A percentile compares a stretch with the other conserved stretches of the same genome.
These are phyloP conservation scores for Chytridiales sp. DNA, from an alignment of 371 early-diverging fungal genomes.

Conservation along the genomic window DNA sequence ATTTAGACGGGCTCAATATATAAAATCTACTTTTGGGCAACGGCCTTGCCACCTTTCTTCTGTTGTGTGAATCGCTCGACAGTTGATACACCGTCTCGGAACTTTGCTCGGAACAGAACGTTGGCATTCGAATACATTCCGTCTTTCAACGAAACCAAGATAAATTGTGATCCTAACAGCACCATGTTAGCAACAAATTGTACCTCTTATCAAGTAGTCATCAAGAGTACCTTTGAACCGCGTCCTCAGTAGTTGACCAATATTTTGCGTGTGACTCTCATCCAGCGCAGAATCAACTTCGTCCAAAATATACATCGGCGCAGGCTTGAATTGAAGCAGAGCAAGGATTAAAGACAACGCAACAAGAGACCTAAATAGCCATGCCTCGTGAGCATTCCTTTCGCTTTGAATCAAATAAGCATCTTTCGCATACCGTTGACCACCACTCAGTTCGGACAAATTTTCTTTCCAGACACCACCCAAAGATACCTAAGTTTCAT, in stretches of 20 bases:
- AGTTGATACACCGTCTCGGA: slow-evolving; percentile 94
- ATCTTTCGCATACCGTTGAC: slow-evolving; percentile 92
- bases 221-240: slow-evolving; percentile 97
- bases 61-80: too few relatives aligned
- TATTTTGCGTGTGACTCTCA: slow-evolving; percentile 98
- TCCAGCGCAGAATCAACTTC: slow-evolving; percentile 99
- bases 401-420: not conserved
- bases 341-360: slow-evolving; percentile 97
- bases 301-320: slow-evolving; percentile 99
- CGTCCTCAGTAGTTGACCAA: slow-evolving; percentile 94
- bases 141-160: slow-evolving; percentile 99
- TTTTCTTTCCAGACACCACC: slow-evolving; percentile 98
- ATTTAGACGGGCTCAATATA: too few relatives aligned
- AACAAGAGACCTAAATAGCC: slow-evolving; percentile 70
- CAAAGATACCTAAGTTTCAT: too few relatives aligned
- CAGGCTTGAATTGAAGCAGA: slow-evolving; percentile 97
- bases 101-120: slow-evolving; percentile 93
- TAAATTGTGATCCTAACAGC: slow-evolving; percentile 99
- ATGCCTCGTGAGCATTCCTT: not conserved
- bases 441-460: slow-evolving; percentile 97
- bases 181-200: too few relatives aligned
- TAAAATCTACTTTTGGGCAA: too few relatives aligned
- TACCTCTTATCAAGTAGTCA: too few relatives aligned
- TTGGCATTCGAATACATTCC: slow-evolving; percentile 99
- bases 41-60: too few relatives aligned